These are phyloP conservation scores for Penicillium mononematosum DNA, from an alignment of 495 filamentous ascomycete species.

Conservation along the genomic window DNA sequence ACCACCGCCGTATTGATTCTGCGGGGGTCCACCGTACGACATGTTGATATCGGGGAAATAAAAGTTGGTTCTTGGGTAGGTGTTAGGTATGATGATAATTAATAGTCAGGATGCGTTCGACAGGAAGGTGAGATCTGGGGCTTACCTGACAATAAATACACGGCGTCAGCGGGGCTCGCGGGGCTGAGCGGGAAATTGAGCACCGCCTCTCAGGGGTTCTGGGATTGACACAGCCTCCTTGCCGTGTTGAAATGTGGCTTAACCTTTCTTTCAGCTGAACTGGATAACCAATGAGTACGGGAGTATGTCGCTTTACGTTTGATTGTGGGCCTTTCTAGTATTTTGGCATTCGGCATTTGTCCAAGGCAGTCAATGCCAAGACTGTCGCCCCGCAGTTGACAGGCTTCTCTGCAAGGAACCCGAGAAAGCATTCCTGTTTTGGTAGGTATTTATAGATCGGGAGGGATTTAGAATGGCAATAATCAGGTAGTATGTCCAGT, in stretches of 20 bases:
- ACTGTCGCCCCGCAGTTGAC: neutral
- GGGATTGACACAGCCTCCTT: slow-evolving; percentile 20
- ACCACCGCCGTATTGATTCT: slow-evolving; percentile 20
- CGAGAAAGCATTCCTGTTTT: neutral
- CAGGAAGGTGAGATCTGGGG: neutral
- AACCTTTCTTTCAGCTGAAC: neutral
- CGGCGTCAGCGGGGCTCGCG: slow-evolving; percentile 13
- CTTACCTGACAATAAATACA: slow-evolving; percentile 10
- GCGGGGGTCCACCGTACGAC: slow-evolving; percentile 22
- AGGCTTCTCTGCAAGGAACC: slow-evolving; percentile 5
- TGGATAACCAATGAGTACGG: neutral
- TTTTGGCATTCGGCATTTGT: neutral
- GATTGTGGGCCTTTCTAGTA: neutral
- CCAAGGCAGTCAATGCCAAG: neutral
- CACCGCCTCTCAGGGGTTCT: slow-evolving; percentile 20
- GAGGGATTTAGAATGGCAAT: neutral
- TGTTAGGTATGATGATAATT: neutral
- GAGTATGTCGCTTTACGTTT: neutral
- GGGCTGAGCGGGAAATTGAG: slow-evolving; percentile 19
- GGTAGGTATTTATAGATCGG: neutral
- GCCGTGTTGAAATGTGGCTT: slow-evolving; percentile 2
- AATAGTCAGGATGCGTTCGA: neutral
- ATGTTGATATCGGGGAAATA: slow-evolving; percentile 15
- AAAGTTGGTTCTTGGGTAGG: neutral
- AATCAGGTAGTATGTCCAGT: neutral